Base-by-base conservation (phyloP, 371 early-diverging fungal genomes). In the Lichtheimia ramosa region DNA sequence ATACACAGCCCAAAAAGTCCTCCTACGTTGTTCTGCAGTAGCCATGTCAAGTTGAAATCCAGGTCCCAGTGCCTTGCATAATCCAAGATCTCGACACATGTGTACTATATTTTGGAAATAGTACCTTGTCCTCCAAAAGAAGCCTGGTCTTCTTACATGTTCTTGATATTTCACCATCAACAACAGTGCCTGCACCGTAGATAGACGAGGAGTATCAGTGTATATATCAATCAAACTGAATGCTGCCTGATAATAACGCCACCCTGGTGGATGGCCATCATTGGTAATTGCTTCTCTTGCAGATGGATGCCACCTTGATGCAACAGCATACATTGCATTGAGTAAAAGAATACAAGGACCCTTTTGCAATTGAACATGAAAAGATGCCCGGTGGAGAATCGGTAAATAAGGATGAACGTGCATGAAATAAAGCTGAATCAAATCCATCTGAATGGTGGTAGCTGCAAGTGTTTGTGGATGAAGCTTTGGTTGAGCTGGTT, bases 401-500 rank as follows among this genome's bases (percentile, higher is more conserved):
- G 87, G 87, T 8, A 82, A 65, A 51, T 81, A 82, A 1, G 83
- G 84, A 59, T 87, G 84, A 16, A 85, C 73, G 52, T 77, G 69
- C 14, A 71, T 66, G 27, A 87, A 81, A 50, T 87, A 83, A 12
- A 61, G 43, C 16, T 70, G 63, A 20, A 71, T 56, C 24, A 71
- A 48, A 16, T 65, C 66, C 15, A 21, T 50, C 24, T 58, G 56
- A 20, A 66, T 61, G 10, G 61, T 42, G 5, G 60, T 61, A 25
- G 46, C 57, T 42, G 54, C 21, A 24, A 49, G 28, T 23, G 50
- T 42, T 23, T 43, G 48, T 13, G 54, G 50, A 18, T 65, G 54
- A 20, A 54, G 48, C 54, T 65, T 56, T 23, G 41, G 48, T 51
- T 28, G 41, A 43, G 54, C 43, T 21, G 57, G 56, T 18, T 57